Evolutionary conservation across 352 stramenopile species (phyloP).

Genomic region (Pythium graminicola): DNA sequence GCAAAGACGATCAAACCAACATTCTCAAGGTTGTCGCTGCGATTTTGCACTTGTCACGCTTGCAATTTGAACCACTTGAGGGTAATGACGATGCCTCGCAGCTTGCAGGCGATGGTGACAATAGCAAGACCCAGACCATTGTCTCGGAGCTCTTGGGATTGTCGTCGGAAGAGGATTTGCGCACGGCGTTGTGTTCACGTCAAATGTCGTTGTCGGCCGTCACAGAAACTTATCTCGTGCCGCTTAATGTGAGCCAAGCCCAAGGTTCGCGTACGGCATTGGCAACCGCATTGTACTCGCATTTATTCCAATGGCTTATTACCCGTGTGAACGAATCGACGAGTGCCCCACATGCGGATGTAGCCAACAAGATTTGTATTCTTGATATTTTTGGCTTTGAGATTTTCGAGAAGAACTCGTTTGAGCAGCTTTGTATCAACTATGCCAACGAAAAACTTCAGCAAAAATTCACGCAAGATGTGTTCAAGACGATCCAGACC

Average conservation of each 20-base stretch:
- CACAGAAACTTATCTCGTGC: constrained; percentile 59
- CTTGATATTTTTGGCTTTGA: constrained; percentile 91
- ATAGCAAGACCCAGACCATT: constrained; percentile 37
- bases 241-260: constrained; percentile 59
- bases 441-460: constrained; percentile 87
- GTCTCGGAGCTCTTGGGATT: constrained; percentile 68
- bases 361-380: constrained; percentile 89
- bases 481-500: constrained; percentile 84
- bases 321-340: constrained; percentile 90
- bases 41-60: constrained; percentile 74
- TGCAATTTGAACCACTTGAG: constrained; percentile 51
- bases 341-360: constrained; percentile 37
- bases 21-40: constrained; percentile 75
- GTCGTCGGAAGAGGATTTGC: constrained; percentile 44
- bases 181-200: too few relatives aligned
- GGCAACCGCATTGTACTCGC: constrained; percentile 84
- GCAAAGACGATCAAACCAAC: constrained; percentile 58
- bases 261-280: constrained; percentile 75
- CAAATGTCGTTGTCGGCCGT: constrained; percentile 71
- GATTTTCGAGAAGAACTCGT: constrained; percentile 88
- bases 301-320: constrained; percentile 94
- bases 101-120: constrained; percentile 44
- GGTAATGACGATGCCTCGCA: constrained; percentile 67
- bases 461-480: constrained; percentile 72
- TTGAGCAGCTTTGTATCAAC: constrained; percentile 88